phyloP scores from a whole-genome alignment of 176 grass and related monocot genomes.

The Dactylis glomerata region DNA sequence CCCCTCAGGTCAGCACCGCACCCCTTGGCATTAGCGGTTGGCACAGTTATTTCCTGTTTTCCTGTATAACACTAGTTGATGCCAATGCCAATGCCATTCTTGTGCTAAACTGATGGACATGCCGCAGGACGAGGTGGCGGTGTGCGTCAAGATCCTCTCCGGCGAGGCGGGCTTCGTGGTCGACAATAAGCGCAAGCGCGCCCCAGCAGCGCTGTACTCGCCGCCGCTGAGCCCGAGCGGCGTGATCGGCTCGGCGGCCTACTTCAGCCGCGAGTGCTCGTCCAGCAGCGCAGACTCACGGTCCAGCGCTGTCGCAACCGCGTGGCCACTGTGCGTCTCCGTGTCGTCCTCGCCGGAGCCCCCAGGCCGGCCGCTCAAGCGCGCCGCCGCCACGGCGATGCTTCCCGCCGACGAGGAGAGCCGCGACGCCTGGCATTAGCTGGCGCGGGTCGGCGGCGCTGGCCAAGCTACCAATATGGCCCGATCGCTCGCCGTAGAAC shows the following conservation, averaged over 20 bases:
- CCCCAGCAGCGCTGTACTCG: constrained; percentile 11
- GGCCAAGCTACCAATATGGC: background rate
- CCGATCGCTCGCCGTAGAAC: background rate
- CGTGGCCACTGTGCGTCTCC: constrained; percentile 7
- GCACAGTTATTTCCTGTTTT: background rate
- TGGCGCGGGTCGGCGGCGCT: background rate
- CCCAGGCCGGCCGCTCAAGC: constrained; percentile 1
- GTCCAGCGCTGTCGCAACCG: background rate
- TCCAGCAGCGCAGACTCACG: constrained; percentile 39
- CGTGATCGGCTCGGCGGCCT: constrained; percentile 50
- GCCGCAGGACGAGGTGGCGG: constrained; percentile 52
- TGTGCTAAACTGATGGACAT: background rate
- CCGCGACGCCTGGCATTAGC: constrained; percentile 44
- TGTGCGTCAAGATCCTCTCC: constrained; percentile 57
- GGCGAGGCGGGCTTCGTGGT: constrained; percentile 26
- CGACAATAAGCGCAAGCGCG: constrained; percentile 61
- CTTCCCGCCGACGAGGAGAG: constrained; percentile 50
- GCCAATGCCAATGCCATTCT: background rate
- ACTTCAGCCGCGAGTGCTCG: constrained; percentile 72
- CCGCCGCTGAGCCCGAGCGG: constrained; percentile 59
- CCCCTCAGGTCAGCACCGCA: constrained; percentile 41
- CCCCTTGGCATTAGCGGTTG: background rate
- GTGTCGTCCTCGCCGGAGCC: constrained; percentile 47
- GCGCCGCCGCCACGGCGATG: background rate
- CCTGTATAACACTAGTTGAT: background rate